Conservation (phyloP, 768 basidiomycete genomes). For the Tubosaeta brunneosetosa region DNA sequence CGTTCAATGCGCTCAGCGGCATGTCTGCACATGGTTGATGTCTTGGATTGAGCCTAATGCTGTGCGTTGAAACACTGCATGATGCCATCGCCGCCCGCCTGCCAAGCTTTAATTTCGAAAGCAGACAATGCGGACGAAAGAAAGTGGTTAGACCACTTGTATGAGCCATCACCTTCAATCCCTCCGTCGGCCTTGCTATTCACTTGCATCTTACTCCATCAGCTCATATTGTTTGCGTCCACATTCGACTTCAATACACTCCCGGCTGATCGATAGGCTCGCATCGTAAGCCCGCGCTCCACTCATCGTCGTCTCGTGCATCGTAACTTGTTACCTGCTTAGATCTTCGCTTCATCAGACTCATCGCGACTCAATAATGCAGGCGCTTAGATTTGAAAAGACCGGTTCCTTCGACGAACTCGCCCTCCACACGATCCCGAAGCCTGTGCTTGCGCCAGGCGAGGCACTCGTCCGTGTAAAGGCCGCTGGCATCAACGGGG, state of each 20-base stretch:
- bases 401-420: constrained; percentile 30
- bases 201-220: neutral
- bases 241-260: neutral
- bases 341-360: neutral
- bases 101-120: neutral
- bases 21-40: too few species aligned
- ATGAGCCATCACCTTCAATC: constrained; percentile 11
- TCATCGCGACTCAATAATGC: constrained; percentile 20
- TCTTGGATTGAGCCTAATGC: neutral
- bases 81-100: neutral
- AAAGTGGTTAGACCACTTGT: neutral
- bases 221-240: neutral
- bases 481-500: constrained; percentile 32
- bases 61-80: neutral
- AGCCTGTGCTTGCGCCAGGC: constrained; percentile 25
- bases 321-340: neutral
- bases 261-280: neutral
- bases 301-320: neutral
- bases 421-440: constrained; percentile 19
- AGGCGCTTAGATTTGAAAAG: constrained; percentile 30
- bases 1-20: too few species aligned
- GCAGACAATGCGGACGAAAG: constrained; percentile 10
- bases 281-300: constrained; percentile 1
- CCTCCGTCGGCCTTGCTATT: neutral
- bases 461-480: constrained; percentile 31